Evolutionary conservation across 1,284 basidiomycete genomes (phyloP).

Genomic region (Ustilago trichophora): DNA sequence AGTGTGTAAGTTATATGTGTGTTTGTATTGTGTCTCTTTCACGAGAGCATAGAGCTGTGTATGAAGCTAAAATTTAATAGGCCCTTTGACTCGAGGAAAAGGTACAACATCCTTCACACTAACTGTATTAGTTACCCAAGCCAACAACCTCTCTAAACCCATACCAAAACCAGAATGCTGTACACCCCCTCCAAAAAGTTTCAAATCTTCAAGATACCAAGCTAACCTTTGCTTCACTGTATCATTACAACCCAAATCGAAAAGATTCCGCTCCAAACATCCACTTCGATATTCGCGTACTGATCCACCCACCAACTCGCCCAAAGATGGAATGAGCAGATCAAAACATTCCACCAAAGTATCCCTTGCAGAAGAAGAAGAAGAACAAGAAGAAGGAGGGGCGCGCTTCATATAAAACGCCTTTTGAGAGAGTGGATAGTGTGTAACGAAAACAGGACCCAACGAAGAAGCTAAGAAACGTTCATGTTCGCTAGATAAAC

Average conservation of each 20-base stretch:
- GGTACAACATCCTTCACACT: slow-evolving; percentile 61
- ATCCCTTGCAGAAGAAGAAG: not conserved
- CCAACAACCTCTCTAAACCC: slow-evolving; percentile 60
- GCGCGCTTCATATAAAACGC: slow-evolving; percentile 91
- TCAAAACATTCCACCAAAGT: slow-evolving; percentile 87
- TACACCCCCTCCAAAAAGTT: slow-evolving; percentile 50
- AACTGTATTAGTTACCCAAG: slow-evolving; percentile 57
- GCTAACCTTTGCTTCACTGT: slow-evolving; percentile 6
- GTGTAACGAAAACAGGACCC: slow-evolving; percentile 87
- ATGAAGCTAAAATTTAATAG: slow-evolving; percentile 44
- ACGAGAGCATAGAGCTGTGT: too few species aligned
- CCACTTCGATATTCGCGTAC: slow-evolving; percentile 83
- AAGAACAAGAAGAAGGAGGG: not conserved
- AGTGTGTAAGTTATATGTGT: too few species aligned
- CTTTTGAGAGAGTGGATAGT: slow-evolving; percentile 84
- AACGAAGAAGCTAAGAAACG: slow-evolving; percentile 79
- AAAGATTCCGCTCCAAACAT: slow-evolving; percentile 26
- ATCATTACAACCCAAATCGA: slow-evolving; percentile 2
- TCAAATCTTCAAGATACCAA: slow-evolving; percentile 61
- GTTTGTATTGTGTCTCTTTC: too few species aligned
- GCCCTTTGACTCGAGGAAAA: slow-evolving; percentile 55
- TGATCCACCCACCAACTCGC: slow-evolving; percentile 91
- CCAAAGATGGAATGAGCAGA: slow-evolving; percentile 84
- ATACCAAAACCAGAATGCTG: slow-evolving; percentile 63
- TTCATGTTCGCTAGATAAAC: slow-evolving; percentile 89